Evolutionary conservation across 257 asterid genomes (phyloP).

Genomic region (Galeopsis tetrahit): DNA sequence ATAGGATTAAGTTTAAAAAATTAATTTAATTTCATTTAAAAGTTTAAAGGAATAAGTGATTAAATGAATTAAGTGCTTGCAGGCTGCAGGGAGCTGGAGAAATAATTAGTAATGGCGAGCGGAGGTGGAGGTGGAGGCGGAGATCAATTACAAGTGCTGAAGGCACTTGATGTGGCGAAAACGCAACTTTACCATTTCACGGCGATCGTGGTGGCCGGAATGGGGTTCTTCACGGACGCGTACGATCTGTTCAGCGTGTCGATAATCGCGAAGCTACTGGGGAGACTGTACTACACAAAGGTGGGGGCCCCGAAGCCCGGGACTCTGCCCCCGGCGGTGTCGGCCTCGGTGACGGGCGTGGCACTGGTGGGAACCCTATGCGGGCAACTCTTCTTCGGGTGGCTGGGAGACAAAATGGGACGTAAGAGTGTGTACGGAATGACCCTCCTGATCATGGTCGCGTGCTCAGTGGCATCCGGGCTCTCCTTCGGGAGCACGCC

Average conservation of each 20-base stretch:
- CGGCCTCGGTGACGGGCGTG: conserved; percentile 63
- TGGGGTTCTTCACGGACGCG: conserved; percentile 74
- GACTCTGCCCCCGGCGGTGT: conserved; percentile 42
- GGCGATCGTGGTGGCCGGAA: conserved; percentile 62
- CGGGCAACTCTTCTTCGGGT: conserved; percentile 74
- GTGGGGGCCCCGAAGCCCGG: conserved; percentile 45
- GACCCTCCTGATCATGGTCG: conserved; percentile 58
- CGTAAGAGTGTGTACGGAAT: conserved; percentile 66
- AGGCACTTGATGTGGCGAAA: conserved; percentile 63
- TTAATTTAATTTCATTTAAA: too few species aligned
- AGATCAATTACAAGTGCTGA: conserved; percentile 54
- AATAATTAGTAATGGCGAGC: background rate
- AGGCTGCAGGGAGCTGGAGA: background rate
- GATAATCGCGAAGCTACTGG: conserved; percentile 46
- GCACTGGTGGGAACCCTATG: conserved; percentile 65
- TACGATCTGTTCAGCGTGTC: conserved; percentile 64
- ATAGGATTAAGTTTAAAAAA: too few species aligned
- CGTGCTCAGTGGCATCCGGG: conserved; percentile 59
- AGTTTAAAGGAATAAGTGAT: too few species aligned
- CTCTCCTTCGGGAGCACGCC: conserved; percentile 55
- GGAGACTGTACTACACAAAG: conserved; percentile 59
- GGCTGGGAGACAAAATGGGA: conserved; percentile 80
- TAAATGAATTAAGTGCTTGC: background rate
- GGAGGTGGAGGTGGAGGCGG: conserved; percentile 32
- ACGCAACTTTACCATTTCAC: conserved; percentile 72